phyloP scores from a whole-genome alignment of 2,329 filamentous ascomycete species.

The Colletotrichum simmondsii region DNA sequence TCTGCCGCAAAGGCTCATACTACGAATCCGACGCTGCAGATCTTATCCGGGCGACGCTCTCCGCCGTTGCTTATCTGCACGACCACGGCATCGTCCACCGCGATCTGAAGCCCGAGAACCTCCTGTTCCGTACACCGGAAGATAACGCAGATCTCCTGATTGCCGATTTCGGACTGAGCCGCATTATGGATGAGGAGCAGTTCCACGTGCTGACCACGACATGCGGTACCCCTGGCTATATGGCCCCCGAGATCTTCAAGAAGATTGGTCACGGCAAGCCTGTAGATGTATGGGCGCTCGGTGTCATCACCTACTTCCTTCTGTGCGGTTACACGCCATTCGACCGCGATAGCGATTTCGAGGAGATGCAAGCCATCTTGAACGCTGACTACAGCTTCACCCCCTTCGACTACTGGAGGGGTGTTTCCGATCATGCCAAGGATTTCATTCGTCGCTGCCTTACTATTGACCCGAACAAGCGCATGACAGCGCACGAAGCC shows the following conservation, averaged over 20 bases:
- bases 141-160: constrained; percentile 98
- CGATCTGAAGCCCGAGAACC: constrained; percentile 96
- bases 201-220: constrained; percentile 98
- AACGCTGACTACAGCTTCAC: constrained; percentile 97
- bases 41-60: constrained; percentile 92
- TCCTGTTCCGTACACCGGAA: constrained; percentile 95
- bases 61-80: constrained; percentile 97
- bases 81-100: constrained; percentile 99
- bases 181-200: constrained; percentile 99
- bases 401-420: constrained; percentile 95
- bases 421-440: constrained; percentile 85
- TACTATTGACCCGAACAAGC: constrained; percentile 86
- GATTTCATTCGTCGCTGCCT: constrained; percentile 94
- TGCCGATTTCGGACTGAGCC: constrained; percentile 93
- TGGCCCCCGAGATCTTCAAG: constrained; percentile 99
- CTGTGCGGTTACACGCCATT: constrained; percentile 98
- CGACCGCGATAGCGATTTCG: constrained; percentile 95
- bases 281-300: constrained; percentile 97
- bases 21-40: constrained; percentile 97
- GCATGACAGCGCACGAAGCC: constrained; percentile 90
- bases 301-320: constrained; percentile 98
- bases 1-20: constrained; percentile 98
- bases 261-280: constrained; percentile 98
- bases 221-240: constrained; percentile 97
- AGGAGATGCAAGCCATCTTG: constrained; percentile 99